Conservation (phyloP, 495 filamentous ascomycete species). For the Venustampulla echinocandica region DNA sequence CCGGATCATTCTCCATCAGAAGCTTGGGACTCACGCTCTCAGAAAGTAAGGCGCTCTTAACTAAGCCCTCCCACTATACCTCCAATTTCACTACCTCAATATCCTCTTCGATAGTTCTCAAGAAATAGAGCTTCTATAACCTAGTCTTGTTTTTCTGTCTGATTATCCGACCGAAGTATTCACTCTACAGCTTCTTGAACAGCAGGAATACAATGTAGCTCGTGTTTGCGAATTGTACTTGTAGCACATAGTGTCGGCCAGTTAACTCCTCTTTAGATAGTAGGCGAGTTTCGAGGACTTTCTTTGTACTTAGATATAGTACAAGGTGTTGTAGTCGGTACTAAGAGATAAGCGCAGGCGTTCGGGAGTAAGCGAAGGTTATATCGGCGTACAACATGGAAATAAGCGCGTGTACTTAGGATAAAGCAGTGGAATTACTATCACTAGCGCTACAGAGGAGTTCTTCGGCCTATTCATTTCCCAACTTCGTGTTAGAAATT, state of each 20-base stretch:
- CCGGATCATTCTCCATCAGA: background rate
- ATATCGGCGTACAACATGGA: background rate
- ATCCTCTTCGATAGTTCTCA: constrained; percentile 23
- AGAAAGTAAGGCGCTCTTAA: too few relatives aligned
- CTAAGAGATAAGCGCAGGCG: background rate
- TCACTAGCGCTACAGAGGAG: constrained; percentile 13
- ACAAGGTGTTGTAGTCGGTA: background rate
- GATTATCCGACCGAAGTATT: constrained; percentile 43
- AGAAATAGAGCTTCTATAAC: constrained; percentile 31
- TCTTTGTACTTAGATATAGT: constrained; percentile 11
- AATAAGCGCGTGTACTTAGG: constrained; percentile 10
- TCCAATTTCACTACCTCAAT: too few relatives aligned
- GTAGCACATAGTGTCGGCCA: constrained; percentile 41
- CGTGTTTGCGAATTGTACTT: constrained; percentile 36
- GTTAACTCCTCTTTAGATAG: constrained; percentile 9
- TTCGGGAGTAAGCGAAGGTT: background rate
- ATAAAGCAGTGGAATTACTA: constrained; percentile 1
- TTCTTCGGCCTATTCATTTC: constrained; percentile 9
- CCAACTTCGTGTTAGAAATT: background rate
- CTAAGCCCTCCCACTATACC: too few relatives aligned
- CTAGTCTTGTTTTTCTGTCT: constrained; percentile 34
- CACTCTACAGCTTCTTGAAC: constrained; percentile 56
- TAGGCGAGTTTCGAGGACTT: constrained; percentile 16
- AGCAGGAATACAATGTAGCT: constrained; percentile 52
- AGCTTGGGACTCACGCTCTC: too few relatives aligned